These are phyloP conservation scores for Candida tropicalis DNA, from an alignment of 1,139 yeast genomes.

Conservation along the genomic window DNA sequence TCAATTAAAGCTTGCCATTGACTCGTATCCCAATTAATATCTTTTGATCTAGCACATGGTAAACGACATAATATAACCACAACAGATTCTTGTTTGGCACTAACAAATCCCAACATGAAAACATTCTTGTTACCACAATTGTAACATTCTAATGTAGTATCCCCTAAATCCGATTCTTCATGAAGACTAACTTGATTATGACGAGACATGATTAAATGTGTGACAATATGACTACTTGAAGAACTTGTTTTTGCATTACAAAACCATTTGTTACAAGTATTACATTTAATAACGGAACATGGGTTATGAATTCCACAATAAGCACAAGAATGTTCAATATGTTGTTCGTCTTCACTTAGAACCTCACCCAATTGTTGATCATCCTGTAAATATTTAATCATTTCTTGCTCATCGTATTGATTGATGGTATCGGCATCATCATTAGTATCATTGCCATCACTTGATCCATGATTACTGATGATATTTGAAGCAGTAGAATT, in stretches of 20 bases:
- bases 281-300: conserved; percentile 73
- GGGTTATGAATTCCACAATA: conserved; percentile 80
- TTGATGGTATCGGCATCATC: conserved; percentile 11
- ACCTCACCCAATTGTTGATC: not conserved
- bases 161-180: conserved; percentile 82
- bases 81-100: conserved; percentile 85
- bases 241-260: conserved; percentile 74
- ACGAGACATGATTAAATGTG: conserved; percentile 80
- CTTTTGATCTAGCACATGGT: conserved; percentile 83
- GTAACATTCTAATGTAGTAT: conserved; percentile 83
- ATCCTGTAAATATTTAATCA: conserved; percentile 1
- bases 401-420: conserved; percentile 6
- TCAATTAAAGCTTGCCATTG: conserved; percentile 90
- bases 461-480: conserved; percentile 3
- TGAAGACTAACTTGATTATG: conserved; percentile 79
- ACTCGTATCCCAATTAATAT: conserved; percentile 80
- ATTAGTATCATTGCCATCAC: conserved; percentile 7
- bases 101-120: conserved; percentile 82
- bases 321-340: conserved; percentile 50
- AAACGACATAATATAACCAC: conserved; percentile 86
- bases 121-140: conserved; percentile 85
- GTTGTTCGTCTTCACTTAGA: conserved; percentile 9
- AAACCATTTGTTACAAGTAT: conserved; percentile 83
- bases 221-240: conserved; percentile 79
- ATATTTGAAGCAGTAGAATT: conserved; percentile 9